These are phyloP conservation scores for Trebouxia sp. DNA, from an alignment of 139 green algal species.

Conservation along the genomic window DNA sequence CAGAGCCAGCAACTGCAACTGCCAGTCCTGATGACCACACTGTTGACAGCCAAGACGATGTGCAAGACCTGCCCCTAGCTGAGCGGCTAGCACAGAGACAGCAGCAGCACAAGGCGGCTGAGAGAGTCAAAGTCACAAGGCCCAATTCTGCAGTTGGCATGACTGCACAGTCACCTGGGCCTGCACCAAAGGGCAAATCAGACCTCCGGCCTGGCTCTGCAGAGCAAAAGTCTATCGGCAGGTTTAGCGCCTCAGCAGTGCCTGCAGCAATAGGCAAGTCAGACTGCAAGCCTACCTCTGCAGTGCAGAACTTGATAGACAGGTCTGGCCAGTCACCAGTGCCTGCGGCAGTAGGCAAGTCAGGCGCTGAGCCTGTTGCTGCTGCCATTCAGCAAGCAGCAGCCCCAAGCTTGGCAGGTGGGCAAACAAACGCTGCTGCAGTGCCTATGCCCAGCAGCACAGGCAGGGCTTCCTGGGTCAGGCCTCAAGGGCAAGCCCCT, in stretches of 20 bases:
- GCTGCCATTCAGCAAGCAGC: too few species aligned
- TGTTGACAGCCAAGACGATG: not conserved
- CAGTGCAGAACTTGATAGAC: too few species aligned
- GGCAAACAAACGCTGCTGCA: not conserved
- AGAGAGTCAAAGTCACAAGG: not conserved
- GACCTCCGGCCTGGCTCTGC: not conserved
- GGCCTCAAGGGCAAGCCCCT: not conserved
- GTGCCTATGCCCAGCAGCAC: not conserved
- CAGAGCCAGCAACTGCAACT: not conserved
- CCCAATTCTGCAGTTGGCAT: not conserved
- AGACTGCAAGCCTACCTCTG: too few species aligned
- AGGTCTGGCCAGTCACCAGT: too few species aligned
- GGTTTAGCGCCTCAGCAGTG: too few species aligned
- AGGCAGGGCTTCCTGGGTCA: not conserved
- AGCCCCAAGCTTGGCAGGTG: not conserved
- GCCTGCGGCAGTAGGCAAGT: too few species aligned
- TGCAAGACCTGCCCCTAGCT: slow-evolving; percentile 9
- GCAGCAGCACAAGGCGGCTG: not conserved
- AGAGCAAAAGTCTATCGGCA: too few species aligned
- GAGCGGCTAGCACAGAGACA: slow-evolving; percentile 4
- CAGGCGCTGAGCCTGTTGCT: too few species aligned
- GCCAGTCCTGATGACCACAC: too few species aligned
- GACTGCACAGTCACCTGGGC: not conserved
- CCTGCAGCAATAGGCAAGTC: too few species aligned
- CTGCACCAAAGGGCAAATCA: not conserved